A percentile compares a stretch with the other conserved stretches of the same genome.
Evolutionary conservation across 2,329 filamentous ascomycete species (phyloP).

Genomic region (Chaetomiaceae sp.): DNA sequence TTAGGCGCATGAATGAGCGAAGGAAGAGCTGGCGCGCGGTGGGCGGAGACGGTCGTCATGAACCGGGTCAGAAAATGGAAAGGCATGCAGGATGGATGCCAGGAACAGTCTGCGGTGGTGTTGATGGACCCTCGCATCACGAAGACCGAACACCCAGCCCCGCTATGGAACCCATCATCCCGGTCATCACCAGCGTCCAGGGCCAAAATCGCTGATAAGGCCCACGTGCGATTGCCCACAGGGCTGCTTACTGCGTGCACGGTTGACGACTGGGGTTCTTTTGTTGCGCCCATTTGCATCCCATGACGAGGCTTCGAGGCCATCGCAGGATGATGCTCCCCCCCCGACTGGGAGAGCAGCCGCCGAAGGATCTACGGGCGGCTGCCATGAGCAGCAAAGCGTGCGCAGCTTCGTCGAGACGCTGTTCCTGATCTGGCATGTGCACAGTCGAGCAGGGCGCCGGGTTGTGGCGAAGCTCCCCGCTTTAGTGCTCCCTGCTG

Average conservation of each 20-base stretch:
- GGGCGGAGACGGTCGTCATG: too few relatives aligned
- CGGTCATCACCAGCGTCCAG: too few relatives aligned
- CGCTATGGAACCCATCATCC: too few relatives aligned
- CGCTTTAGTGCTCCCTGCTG: constrained; percentile 3
- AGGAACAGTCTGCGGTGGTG: not conserved
- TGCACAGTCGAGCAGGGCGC: constrained; percentile 2
- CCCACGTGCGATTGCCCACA: not conserved
- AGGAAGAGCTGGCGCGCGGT: not conserved
- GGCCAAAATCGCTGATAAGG: not conserved
- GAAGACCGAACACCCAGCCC: too few relatives aligned
- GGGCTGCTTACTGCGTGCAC: not conserved
- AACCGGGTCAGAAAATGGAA: not conserved
- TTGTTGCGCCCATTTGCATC: too few relatives aligned
- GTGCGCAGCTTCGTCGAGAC: constrained; percentile 1
- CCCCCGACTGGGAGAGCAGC: not conserved
- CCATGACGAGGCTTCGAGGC: not conserved
- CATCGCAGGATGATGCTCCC: not conserved
- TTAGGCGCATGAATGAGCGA: not conserved
- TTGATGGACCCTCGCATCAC: too few relatives aligned
- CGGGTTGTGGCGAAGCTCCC: constrained; percentile 17
- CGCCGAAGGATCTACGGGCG: not conserved
- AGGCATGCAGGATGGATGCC: constrained; percentile 2
- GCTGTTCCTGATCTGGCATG: constrained; percentile 12
- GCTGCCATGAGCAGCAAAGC: constrained; percentile 11
- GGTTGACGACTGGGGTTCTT: too few relatives aligned